Evolutionary conservation across 768 basidiomycete genomes (phyloP).

Genomic region (Auriscalpium orientale): DNA sequence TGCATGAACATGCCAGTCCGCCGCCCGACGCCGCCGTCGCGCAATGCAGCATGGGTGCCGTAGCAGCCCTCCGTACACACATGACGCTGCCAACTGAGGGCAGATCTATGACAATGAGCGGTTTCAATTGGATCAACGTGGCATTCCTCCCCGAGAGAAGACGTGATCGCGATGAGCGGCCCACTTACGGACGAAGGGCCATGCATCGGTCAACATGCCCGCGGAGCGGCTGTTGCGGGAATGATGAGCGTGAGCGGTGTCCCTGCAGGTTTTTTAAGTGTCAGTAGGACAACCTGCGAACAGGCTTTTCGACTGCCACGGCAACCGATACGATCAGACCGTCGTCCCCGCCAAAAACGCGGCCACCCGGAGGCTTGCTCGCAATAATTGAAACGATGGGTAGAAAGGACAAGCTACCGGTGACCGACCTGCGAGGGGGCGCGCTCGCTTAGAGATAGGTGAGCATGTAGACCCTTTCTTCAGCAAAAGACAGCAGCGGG

Average conservation of each 20-base stretch:
- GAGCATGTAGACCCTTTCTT: conserved; percentile 29
- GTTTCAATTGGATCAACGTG: too few relatives aligned
- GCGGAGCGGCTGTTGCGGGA: conserved; percentile 50
- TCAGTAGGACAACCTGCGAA: too few relatives aligned
- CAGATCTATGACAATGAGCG: too few relatives aligned
- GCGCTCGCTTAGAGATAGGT: conserved; percentile 63
- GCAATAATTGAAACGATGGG: conserved; percentile 50
- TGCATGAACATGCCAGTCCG: conserved; percentile 60
- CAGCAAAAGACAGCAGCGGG: too few relatives aligned
- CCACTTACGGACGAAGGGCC: conserved; percentile 53
- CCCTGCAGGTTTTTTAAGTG: conserved; percentile 24
- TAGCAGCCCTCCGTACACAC: conserved; percentile 52
- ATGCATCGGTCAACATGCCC: conserved; percentile 53
- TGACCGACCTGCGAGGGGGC: conserved; percentile 37
- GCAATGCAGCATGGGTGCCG: conserved; percentile 55
- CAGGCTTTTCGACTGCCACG: conserved; percentile 8
- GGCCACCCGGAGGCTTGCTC: conserved; percentile 59
- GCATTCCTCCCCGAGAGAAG: conserved; percentile 15
- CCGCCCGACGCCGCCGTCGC: conserved; percentile 48
- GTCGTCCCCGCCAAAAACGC: conserved; percentile 42
- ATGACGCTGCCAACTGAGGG: conserved; percentile 43
- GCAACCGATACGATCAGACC: conserved; percentile 37
- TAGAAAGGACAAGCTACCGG: conserved; percentile 50
- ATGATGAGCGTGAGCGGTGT: conserved; percentile 60
- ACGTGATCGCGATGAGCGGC: conserved; percentile 36